Evolutionary conservation across 1,284 basidiomycete species (phyloP), one percentile per base, ranked within the genome.

Genomic region (Sporisorium exsertum): DNA sequence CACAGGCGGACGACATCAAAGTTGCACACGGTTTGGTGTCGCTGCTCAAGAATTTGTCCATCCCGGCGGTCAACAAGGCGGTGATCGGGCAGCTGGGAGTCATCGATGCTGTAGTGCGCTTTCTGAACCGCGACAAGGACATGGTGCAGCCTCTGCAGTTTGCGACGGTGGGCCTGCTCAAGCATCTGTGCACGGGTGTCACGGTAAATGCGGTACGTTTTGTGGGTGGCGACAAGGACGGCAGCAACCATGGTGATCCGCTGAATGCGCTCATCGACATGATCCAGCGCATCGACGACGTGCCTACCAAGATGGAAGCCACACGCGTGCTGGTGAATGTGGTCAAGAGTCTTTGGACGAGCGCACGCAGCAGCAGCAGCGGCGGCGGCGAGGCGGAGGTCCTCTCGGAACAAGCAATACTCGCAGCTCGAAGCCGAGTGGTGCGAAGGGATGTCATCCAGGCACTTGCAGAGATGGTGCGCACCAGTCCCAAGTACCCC

Each of bases 271-370:
- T 97, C 26, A 87, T 96, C 33, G 89, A 89, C 5, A 88, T 98
- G 33, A 89, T 92, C 35, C 88, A 88, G 57, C 91, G 94, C 46
- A 92, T 94, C 2, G 92, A 96, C 80, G 92, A 92, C 32, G 88
- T 93, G 6, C 90, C 93, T 0, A 88, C 96, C 35, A 92, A 92
- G 86, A 93, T 93, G 82, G 96, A 98, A 87, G 92, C 92, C 24
- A 93, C 94, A 15, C 91, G 95, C 13, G 90, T 96, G 1, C 87
- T 97, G 58, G 93, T 94, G 73, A 94, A 95, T 84, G 89, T 91
- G 32, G 88, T 95, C 80, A 80, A 81, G 57, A 63, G 74, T 46
- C 63, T 84, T 12, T 82, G 75, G 72, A 79, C 75, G 10, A 56
- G 68, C 37, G 50, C 57, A 10, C 58, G 53, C 33, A 22, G 40